These are phyloP conservation scores for Lipomyces chichibuensis DNA, from an alignment of 805 yeast genomes.

Conservation along the genomic window DNA sequence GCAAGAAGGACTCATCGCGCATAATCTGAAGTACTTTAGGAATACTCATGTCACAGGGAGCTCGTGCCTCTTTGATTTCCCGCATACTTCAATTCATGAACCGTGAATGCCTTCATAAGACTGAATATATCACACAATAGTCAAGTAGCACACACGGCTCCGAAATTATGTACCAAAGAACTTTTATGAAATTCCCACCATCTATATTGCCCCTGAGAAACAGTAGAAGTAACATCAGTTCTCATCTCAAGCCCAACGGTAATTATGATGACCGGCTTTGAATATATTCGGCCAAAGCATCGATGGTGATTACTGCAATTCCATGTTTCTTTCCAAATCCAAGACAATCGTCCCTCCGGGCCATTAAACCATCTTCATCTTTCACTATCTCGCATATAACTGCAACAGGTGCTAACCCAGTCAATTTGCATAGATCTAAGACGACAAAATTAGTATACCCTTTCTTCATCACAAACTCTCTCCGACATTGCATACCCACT, in stretches of 20 bases:
- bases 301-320: slow-evolving; percentile 77
- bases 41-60: no score
- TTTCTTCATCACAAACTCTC: neutral
- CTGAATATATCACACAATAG: neutral
- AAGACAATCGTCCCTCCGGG: slow-evolving; percentile 85
- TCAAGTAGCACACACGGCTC: neutral
- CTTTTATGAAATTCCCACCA: neutral
- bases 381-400: slow-evolving; percentile 92
- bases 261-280: slow-evolving; percentile 6
- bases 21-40: no score
- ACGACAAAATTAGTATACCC: neutral
- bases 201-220: neutral
- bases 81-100: no score
- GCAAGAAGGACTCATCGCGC: no score
- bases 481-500: slow-evolving; percentile 48
- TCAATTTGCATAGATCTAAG: slow-evolving; percentile 68
- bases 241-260: neutral
- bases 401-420: slow-evolving; percentile 82
- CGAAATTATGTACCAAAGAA: neutral
- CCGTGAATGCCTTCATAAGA: neutral
- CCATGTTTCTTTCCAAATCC: slow-evolving; percentile 64
- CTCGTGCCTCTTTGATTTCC: no score
- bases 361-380: slow-evolving; percentile 93
- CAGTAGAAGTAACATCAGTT: neutral
- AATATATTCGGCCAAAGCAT: slow-evolving; percentile 65